Base-by-base conservation (phyloP, 768 basidiomycete species). In the Jaapia argillacea region DNA sequence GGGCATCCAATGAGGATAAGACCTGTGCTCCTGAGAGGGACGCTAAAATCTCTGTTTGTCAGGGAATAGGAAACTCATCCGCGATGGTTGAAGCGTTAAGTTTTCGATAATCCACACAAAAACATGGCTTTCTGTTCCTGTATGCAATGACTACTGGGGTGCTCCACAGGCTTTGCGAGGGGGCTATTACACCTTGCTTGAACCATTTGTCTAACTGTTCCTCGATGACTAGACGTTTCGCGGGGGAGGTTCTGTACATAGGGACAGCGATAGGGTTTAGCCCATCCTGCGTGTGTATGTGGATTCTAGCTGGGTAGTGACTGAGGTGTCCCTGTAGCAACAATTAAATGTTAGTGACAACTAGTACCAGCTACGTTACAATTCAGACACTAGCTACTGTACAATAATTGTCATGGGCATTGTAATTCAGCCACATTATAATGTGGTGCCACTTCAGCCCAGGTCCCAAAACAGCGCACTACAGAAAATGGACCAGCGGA, bases 41-140 rank as follows among this genome's bases (percentile, higher is more conserved):
- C n/a, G n/a, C n/a, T n/a, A 61, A 39, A 0, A 62, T 59, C 13
- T 56, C 53, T 3, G 36, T 21, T 42, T 60, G 58, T 21, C 51
- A 36, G 3, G 58, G 58, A 12, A 60, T 47, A 16, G 58, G 58
- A 36, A 58, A 60, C 46, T 60, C 54, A 36, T 60, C 58, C 0
- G 31, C 33, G 4, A 44, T 36, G 0, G 43, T 44, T 6, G 33
- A 31, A 4, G n/a, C n/a, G n/a, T n/a, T n/a, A n/a, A n/a, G n/a
- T n/a, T n/a, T n/a, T n/a, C n/a, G n/a, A n/a, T n/a, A n/a, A n/a
- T n/a, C n/a, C n/a, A n/a, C n/a, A n/a, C n/a, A n/a, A n/a, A n/a
- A n/a, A n/a, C n/a, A n/a, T n/a, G n/a, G n/a, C n/a, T n/a, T n/a
- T n/a, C n/a, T n/a, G n/a, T n/a, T n/a, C n/a, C n/a, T n/a, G n/a